These are phyloP conservation scores for Lentinus brumalis DNA, from an alignment of 768 basidiomycete species.

Conservation along the genomic window DNA sequence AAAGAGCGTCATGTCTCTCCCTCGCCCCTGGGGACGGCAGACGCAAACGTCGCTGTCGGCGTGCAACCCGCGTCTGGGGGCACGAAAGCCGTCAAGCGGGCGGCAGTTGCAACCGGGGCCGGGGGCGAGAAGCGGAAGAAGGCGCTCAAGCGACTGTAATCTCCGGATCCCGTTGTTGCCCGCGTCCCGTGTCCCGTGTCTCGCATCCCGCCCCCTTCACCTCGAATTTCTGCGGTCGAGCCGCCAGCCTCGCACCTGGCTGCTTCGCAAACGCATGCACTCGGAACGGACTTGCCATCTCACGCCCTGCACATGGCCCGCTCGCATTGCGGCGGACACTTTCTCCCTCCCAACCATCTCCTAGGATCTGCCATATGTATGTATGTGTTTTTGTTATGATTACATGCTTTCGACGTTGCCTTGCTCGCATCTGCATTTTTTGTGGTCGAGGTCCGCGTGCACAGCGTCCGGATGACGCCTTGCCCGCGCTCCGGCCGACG, in stretches of 20 bases:
- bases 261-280: no score
- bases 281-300: no score
- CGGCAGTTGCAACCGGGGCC: constrained; percentile 49
- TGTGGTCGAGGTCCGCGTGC: background rate
- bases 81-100: constrained; percentile 71
- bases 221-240: no score
- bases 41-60: constrained; percentile 58
- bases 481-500: no score
- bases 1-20: constrained; percentile 69
- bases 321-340: background rate
- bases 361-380: background rate
- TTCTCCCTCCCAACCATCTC: background rate
- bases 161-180: no score
- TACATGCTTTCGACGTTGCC: constrained; percentile 2
- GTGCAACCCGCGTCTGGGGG: constrained; percentile 34
- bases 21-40: constrained; percentile 69
- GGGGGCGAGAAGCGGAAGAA: constrained; percentile 87
- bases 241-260: no score
- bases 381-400: constrained; percentile 9
- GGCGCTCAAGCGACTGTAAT: constrained; percentile 75
- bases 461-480: background rate
- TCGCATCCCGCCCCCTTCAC: background rate
- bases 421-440: background rate
- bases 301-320: no score
- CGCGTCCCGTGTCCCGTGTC: background rate